Evolutionary conservation across 2,329 filamentous ascomycete species (phyloP).

Genomic region (Fusarium paranaense): DNA sequence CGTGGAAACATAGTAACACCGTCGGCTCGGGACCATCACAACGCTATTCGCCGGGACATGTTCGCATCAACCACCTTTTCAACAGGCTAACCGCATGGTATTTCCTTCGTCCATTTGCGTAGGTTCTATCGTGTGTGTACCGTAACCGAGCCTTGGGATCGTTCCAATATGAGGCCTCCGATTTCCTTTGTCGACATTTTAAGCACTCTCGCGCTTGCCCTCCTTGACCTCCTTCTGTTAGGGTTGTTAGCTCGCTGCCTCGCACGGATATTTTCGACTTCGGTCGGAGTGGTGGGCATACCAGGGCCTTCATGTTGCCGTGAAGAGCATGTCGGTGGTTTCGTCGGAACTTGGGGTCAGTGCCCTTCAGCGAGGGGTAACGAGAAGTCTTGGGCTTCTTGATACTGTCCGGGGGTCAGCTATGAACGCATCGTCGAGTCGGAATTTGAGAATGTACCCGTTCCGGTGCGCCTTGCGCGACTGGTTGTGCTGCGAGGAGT

Average conservation of each 20-base stretch:
- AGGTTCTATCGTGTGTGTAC: conserved; percentile 39
- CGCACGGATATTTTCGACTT: background rate
- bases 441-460: conserved; percentile 74
- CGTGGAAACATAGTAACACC: conserved; percentile 31
- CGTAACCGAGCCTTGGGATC: conserved; percentile 36
- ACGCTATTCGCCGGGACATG: conserved; percentile 21
- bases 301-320: conserved; percentile 97
- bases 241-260: conserved; percentile 46
- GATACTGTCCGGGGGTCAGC: conserved; percentile 74
- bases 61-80: conserved; percentile 29
- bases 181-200: conserved; percentile 50
- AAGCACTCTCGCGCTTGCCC: conserved; percentile 91
- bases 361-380: conserved; percentile 98
- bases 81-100: conserved; percentile 37
- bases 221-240: conserved; percentile 95
- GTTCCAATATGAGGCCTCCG: conserved; percentile 40
- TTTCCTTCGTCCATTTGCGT: conserved; percentile 44
- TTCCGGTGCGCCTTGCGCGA: conserved; percentile 99
- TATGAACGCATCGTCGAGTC: background rate
- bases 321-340: conserved; percentile 99
- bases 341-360: conserved; percentile 99
- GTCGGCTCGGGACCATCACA: conserved; percentile 38
- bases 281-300: conserved; percentile 60
- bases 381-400: conserved; percentile 99
- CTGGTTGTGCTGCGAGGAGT: conserved; percentile 99